Percentiles rank a stretch among this genome's conserved stretches.
These are phyloP conservation scores for Malus hybrid DNA, from an alignment of 331 rosid species.

Conservation along the genomic window DNA sequence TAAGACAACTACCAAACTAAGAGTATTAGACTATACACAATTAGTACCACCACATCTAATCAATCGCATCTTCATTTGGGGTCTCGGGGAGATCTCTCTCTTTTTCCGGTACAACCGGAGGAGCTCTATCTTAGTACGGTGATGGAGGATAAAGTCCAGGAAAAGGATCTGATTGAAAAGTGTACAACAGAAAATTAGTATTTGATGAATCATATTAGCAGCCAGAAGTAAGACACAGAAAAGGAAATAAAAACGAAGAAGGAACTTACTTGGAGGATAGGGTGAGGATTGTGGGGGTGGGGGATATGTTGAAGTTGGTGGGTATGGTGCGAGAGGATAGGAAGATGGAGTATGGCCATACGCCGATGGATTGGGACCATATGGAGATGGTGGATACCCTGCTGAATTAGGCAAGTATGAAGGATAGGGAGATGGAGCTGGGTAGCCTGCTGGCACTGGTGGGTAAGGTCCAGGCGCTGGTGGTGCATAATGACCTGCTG, in stretches of 20 bases:
- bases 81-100: no score
- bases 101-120: not conserved
- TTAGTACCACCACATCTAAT: not conserved
- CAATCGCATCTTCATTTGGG: constrained; percentile 1
- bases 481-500: constrained; percentile 20
- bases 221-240: not conserved
- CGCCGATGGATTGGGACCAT: constrained; percentile 1
- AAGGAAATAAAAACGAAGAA: not conserved
- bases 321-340: constrained; percentile 33
- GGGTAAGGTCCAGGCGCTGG: constrained; percentile 21
- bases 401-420: constrained; percentile 19
- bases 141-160: constrained; percentile 62
- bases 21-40: constrained; percentile 2
- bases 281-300: constrained; percentile 38
- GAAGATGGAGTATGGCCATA: constrained; percentile 17
- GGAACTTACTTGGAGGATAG: constrained; percentile 36
- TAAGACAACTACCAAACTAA: not conserved
- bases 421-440: constrained; percentile 30
- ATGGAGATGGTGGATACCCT: constrained; percentile 27
- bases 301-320: constrained; percentile 34
- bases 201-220: not conserved
- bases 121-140: constrained; percentile 39
- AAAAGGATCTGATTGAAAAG: constrained; percentile 26
- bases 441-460: constrained; percentile 15
- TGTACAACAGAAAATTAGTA: not conserved